These are phyloP conservation scores for Coniferiporia sulphurascens DNA, from an alignment of 1,284 basidiomycete genomes.

Conservation along the genomic window DNA sequence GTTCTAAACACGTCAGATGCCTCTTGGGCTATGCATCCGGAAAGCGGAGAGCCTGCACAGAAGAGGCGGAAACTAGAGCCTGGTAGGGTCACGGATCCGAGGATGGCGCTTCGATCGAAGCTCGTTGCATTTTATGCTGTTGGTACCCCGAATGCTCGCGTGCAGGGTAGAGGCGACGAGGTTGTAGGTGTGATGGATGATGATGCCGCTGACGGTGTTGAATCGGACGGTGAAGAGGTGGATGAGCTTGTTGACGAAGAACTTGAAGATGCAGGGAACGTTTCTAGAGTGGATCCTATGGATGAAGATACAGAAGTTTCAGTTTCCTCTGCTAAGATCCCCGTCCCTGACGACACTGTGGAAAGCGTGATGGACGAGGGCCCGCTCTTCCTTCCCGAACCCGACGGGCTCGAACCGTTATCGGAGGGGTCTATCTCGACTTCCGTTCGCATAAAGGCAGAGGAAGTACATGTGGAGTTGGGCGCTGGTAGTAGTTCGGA, in stretches of 20 bases:
- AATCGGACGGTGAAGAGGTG: slow-evolving; percentile 22
- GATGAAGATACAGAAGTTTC: background rate
- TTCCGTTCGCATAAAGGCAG: background rate
- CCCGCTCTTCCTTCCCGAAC: slow-evolving; percentile 8
- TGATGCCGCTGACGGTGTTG: slow-evolving; percentile 23
- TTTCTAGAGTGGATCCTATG: slow-evolving; percentile 6
- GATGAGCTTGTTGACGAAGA: slow-evolving; percentile 23
- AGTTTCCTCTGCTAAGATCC: slow-evolving; percentile 14
- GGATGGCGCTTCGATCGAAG: slow-evolving; percentile 37
- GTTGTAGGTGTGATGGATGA: slow-evolving; percentile 18
- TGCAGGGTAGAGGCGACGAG: slow-evolving; percentile 1
- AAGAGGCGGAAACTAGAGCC: slow-evolving; percentile 24
- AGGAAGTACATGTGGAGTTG: slow-evolving; percentile 28
- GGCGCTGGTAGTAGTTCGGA: slow-evolving; percentile 25
- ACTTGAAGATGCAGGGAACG: slow-evolving; percentile 16
- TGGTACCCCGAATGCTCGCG: slow-evolving; percentile 34
- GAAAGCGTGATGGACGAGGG: slow-evolving; percentile 14
- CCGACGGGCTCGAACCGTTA: background rate
- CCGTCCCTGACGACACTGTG: slow-evolving; percentile 18
- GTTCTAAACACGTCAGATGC: slow-evolving; percentile 43
- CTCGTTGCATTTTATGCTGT: slow-evolving; percentile 50
- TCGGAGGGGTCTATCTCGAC: background rate
- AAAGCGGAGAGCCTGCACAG: slow-evolving; percentile 21
- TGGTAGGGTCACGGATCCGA: slow-evolving; percentile 22
- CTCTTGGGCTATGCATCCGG: slow-evolving; percentile 38